A percentile compares a stretch with the other conserved stretches of the same genome.
These are phyloP conservation scores for Solanum pennellii DNA, from an alignment of 257 asterid species.

Conservation along the genomic window DNA sequence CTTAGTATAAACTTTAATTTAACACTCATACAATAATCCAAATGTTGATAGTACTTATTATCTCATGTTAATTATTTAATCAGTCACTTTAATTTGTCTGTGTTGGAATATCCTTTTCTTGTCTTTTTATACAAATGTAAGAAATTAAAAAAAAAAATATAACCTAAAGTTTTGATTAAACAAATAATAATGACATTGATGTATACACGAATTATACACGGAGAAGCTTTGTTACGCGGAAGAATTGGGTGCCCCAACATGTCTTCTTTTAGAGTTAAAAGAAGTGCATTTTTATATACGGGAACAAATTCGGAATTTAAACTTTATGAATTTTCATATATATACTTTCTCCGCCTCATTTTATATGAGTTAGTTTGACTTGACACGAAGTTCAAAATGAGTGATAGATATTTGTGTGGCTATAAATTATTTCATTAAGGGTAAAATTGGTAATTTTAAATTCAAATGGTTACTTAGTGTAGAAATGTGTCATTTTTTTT, in stretches of 20 bases:
- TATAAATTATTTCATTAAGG: too few relatives aligned
- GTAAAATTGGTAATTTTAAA: too few relatives aligned
- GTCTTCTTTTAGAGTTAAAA: background rate
- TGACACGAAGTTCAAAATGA: too few relatives aligned
- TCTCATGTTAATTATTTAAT: background rate
- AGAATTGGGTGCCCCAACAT: constrained; percentile 8
- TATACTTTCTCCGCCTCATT: fast-evolving
- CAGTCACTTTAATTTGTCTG: background rate
- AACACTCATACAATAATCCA: background rate
- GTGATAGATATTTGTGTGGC: background rate
- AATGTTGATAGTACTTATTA: background rate
- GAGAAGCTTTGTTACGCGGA: background rate
- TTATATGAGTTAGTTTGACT: background rate
- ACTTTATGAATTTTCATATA: background rate
- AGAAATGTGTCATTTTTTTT: background rate
- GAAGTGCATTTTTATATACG: background rate
- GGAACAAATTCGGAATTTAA: background rate
- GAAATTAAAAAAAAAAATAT: background rate
- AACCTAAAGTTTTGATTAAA: background rate
- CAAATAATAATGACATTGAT: background rate
- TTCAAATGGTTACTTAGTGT: too few relatives aligned
- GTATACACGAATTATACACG: constrained; percentile 27
- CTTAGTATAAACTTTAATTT: background rate
- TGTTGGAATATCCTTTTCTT: background rate
- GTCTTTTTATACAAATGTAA: background rate